phyloP scores from a whole-genome alignment of 2,329 filamentous ascomycete genomes.

The Fusarium tuaranense region DNA sequence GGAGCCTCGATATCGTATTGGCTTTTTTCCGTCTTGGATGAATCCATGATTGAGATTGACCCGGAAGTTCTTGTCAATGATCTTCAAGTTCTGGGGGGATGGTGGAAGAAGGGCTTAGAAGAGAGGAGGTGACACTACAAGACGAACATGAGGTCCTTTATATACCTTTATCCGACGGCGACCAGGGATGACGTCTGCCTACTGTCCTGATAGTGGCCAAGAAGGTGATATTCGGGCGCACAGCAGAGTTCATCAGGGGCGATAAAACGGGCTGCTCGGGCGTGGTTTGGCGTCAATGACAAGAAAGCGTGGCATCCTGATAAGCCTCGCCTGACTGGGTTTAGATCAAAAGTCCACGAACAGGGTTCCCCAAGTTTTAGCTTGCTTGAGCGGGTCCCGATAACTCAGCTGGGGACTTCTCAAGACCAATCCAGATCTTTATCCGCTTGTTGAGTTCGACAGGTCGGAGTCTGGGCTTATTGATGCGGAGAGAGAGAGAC shows the following conservation, averaged over 20 bases:
- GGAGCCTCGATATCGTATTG: not conserved
- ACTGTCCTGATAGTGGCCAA: not conserved
- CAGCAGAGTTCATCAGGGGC: not conserved
- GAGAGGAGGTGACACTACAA: not conserved
- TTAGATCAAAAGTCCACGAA: not conserved
- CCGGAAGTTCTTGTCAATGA: not conserved
- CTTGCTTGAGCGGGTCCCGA: not conserved
- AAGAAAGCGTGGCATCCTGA: not conserved
- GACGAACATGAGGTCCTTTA: not conserved
- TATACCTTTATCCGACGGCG: not conserved
- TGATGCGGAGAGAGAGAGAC: not conserved
- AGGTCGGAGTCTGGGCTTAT: not conserved
- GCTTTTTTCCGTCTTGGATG: not conserved
- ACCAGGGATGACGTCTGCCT: not conserved
- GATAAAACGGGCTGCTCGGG: not conserved
- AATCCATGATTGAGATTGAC: not conserved
- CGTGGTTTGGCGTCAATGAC: not conserved
- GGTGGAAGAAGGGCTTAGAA: not conserved
- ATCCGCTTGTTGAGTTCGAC: not conserved
- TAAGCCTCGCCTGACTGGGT: not conserved
- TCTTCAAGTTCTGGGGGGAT: not conserved
- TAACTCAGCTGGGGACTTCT: not conserved
- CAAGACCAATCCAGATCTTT: not conserved
- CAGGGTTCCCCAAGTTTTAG: not conserved
- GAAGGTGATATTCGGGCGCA: not conserved